Evolutionary conservation across 768 basidiomycete species (phyloP).

Genomic region (Mycena venus): DNA sequence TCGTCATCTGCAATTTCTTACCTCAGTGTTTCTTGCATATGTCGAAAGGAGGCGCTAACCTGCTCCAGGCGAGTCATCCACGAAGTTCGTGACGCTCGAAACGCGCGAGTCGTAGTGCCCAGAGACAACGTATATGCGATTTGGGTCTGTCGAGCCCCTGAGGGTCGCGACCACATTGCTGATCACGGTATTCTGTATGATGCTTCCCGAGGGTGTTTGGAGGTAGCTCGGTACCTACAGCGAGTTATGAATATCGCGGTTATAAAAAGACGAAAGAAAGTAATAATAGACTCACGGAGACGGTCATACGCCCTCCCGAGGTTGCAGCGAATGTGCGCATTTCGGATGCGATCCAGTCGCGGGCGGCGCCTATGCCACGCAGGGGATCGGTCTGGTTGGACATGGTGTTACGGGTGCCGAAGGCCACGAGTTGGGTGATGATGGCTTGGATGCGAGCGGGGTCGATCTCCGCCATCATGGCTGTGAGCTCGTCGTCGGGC

Average conservation of each 20-base stretch:
- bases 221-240: slow-evolving; percentile 55
- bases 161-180: slow-evolving; percentile 67
- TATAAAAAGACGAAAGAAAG: no score
- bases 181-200: slow-evolving; percentile 60
- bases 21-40: neutral
- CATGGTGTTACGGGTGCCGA: slow-evolving; percentile 67
- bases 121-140: slow-evolving; percentile 65
- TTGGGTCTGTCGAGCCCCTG: slow-evolving; percentile 60
- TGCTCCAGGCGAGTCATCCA: slow-evolving; percentile 64
- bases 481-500: slow-evolving; percentile 57
- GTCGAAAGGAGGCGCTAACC: neutral
- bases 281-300: slow-evolving; percentile 43
- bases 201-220: slow-evolving; percentile 50
- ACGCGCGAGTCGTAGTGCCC: slow-evolving; percentile 69
- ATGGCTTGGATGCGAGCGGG: slow-evolving; percentile 58
- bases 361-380: slow-evolving; percentile 67
- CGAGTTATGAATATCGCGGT: neutral
- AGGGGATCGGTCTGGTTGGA: slow-evolving; percentile 66
- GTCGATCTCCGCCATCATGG: slow-evolving; percentile 63
- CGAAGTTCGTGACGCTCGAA: slow-evolving; percentile 53
- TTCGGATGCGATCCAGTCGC: slow-evolving; percentile 67
- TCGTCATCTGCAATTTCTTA: slow-evolving; percentile 54
- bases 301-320: slow-evolving; percentile 57
- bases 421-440: slow-evolving; percentile 66
- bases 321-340: slow-evolving; percentile 54